Conservation (phyloP, 768 basidiomycete genomes). For the Neoboletus brunneissimus region DNA sequence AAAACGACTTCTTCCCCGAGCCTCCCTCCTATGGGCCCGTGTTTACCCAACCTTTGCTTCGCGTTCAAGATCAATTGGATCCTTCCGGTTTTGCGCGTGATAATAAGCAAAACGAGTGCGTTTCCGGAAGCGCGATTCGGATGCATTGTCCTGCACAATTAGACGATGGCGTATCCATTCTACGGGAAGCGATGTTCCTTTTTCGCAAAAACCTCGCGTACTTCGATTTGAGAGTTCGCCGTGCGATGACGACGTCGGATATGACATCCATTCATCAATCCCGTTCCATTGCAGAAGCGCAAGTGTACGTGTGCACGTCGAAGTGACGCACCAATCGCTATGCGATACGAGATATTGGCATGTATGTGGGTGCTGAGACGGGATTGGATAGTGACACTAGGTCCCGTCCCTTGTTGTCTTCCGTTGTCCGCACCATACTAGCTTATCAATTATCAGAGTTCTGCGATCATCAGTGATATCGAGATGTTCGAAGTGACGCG, state of each 20-base stretch:
- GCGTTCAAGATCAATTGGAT: neutral
- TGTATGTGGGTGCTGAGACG: neutral
- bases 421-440: neutral
- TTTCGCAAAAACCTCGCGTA: neutral
- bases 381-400: neutral
- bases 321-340: neutral
- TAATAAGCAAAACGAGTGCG: neutral
- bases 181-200: constrained; percentile 13
- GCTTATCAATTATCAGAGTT: neutral
- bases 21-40: neutral
- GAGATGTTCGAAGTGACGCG: neutral
- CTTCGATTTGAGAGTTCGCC: neutral
- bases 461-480: neutral
- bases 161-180: neutral
- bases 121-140: neutral
- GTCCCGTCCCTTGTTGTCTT: neutral
- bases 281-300: neutral
- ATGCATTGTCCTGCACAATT: neutral
- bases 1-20: neutral
- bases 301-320: neutral
- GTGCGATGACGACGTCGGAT: neutral
- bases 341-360: neutral
- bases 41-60: neutral
- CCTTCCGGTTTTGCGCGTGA: neutral
- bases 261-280: neutral